Evolutionary conservation across 1,284 basidiomycete genomes (phyloP).

Genomic region (Trichosporon faecale): DNA sequence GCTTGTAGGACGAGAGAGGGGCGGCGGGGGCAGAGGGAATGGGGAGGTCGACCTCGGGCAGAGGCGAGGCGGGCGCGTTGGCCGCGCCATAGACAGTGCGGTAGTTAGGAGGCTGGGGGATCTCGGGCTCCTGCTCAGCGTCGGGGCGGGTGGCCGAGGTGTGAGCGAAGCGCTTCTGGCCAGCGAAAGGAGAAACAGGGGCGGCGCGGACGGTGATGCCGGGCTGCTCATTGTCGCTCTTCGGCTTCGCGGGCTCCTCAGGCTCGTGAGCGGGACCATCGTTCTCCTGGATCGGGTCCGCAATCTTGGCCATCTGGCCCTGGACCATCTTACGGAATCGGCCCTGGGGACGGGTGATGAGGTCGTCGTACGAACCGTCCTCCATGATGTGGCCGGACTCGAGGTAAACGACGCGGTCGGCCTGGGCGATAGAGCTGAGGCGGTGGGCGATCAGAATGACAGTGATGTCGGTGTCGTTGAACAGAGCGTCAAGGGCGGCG

Average conservation of each 20-base stretch:
- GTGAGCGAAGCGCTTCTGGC: constrained; percentile 29
- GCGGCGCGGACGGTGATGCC: constrained; percentile 14
- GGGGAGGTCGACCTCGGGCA: constrained; percentile 37
- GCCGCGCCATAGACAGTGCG: constrained; percentile 43
- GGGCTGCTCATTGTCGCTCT: not conserved
- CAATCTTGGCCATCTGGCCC: constrained; percentile 47
- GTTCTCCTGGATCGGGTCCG: constrained; percentile 32
- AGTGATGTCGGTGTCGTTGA: constrained; percentile 53
- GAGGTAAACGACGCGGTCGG: constrained; percentile 54
- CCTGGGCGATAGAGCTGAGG: constrained; percentile 55
- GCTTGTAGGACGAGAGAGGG: constrained; percentile 46
- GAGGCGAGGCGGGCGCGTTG: constrained; percentile 26
- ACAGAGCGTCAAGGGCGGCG: constrained; percentile 53
- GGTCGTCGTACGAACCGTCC: constrained; percentile 53
- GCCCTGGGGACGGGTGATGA: constrained; percentile 45
- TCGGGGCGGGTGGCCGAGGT: constrained; percentile 21
- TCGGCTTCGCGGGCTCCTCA: not conserved
- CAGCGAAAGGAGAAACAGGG: constrained; percentile 21
- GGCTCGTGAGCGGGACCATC: constrained; percentile 1
- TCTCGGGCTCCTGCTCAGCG: constrained; percentile 27
- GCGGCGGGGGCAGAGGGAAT: constrained; percentile 37
- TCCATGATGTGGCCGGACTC: constrained; percentile 55
- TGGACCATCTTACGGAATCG: constrained; percentile 51
- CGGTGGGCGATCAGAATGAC: constrained; percentile 57
- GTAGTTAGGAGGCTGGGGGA: constrained; percentile 32